Percentiles rank a stretch among this genome's conserved stretches.
phyloP scores from a whole-genome alignment of 352 stramenopile genomes.

The Globisporangium orthogonon region DNA sequence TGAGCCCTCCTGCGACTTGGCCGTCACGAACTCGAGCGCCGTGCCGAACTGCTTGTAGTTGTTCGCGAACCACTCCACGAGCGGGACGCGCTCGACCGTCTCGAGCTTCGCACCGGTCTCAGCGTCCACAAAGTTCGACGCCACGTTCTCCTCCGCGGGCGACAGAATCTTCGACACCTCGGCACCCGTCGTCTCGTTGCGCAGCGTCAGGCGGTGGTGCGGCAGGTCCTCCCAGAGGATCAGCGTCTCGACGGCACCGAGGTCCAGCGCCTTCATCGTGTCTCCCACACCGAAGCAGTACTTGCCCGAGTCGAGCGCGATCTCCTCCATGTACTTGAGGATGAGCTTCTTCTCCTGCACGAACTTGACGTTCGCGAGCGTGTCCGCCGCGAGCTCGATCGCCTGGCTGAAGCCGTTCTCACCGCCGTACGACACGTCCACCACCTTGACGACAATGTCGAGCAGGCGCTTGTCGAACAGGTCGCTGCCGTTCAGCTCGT shows the following conservation, averaged over 20 bases:
- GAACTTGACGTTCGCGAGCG: constrained; percentile 98
- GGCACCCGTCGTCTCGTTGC: constrained; percentile 90
- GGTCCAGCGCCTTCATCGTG: constrained; percentile 97
- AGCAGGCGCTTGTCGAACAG: constrained; percentile 95
- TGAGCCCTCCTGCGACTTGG: constrained; percentile 96
- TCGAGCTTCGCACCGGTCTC: constrained; percentile 96
- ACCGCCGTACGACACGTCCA: constrained; percentile 99
- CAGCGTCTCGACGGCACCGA: constrained; percentile 98
- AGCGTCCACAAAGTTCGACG: constrained; percentile 94
- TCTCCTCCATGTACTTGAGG: constrained; percentile 99
- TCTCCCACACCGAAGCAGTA: constrained; percentile 99
- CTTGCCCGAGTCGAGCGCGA: constrained; percentile 97
- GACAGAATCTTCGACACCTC: constrained; percentile 82
- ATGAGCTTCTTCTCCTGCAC: constrained; percentile 99
- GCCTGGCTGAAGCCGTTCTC: constrained; percentile 99
- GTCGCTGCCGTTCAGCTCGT: constrained; percentile 93
- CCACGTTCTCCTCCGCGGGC: constrained; percentile 88
- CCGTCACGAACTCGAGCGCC: constrained; percentile 98
- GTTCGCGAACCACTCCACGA: constrained; percentile 99
- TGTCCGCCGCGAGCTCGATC: constrained; percentile 97
- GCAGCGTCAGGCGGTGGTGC: constrained; percentile 91
- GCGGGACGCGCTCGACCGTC: constrained; percentile 92
- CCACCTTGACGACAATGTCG: constrained; percentile 98
- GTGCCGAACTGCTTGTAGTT: constrained; percentile 99
- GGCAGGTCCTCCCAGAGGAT: constrained; percentile 99